Evolutionary conservation across 352 stramenopile genomes (phyloP).

Genomic region (Globisporangium solare): DNA sequence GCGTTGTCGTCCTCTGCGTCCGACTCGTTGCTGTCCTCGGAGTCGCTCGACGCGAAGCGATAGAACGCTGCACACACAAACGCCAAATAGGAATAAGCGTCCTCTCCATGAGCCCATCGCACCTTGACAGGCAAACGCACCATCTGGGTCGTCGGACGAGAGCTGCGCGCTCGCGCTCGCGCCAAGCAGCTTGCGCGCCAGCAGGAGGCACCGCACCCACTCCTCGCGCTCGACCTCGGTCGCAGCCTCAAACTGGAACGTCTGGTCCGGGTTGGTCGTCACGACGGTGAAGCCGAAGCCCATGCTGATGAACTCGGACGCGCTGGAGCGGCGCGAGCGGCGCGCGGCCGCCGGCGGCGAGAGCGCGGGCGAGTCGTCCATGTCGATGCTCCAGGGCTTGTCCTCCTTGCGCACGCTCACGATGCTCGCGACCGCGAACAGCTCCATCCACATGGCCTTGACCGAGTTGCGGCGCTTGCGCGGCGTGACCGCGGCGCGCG

Average conservation of each 20-base stretch:
- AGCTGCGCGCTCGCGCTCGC: slow-evolving; percentile 4
- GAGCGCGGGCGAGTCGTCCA: slow-evolving; percentile 12
- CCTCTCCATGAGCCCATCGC: background rate
- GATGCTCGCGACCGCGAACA: slow-evolving; percentile 33
- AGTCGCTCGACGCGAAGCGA: slow-evolving; percentile 47
- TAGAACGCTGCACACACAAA: slow-evolving; percentile 31
- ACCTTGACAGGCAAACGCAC: slow-evolving; percentile 7
- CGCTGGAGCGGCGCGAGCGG: slow-evolving; percentile 15
- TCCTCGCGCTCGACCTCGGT: slow-evolving; percentile 32
- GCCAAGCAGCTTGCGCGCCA: slow-evolving; percentile 31
- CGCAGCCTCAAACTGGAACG: slow-evolving; percentile 35
- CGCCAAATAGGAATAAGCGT: background rate
- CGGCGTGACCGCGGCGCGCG: slow-evolving; percentile 25
- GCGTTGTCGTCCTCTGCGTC: slow-evolving; percentile 18
- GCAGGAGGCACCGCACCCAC: slow-evolving; percentile 36
- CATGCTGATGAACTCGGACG: slow-evolving; percentile 17
- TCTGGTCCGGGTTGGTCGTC: slow-evolving; percentile 21
- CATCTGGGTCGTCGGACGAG: slow-evolving; percentile 12
- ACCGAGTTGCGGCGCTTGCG: slow-evolving; percentile 37
- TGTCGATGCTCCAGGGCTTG: slow-evolving; percentile 14
- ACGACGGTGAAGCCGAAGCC: slow-evolving; percentile 31
- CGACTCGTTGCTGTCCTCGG: slow-evolving; percentile 37
- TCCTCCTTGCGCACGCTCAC: slow-evolving; percentile 26
- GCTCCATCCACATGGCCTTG: slow-evolving; percentile 41
- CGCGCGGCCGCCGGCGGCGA: slow-evolving; percentile 11